phyloP scores from a whole-genome alignment of 192 early-diverging fungal species.

The Coemansia sp. region DNA sequence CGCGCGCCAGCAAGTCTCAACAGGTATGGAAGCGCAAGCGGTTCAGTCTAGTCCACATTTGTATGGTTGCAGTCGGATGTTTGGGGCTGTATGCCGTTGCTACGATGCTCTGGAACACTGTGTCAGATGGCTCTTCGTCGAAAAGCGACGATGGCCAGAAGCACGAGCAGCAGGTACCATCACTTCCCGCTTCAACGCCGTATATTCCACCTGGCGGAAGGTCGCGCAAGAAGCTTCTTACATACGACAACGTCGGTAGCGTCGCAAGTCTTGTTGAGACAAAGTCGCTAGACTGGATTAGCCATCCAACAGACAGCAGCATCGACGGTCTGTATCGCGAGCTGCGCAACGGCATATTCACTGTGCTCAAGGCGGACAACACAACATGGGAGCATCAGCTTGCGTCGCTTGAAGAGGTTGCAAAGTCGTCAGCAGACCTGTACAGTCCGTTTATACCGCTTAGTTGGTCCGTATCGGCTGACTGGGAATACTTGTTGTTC shows the following conservation, averaged over 20 bases:
- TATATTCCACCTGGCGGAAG: slow-evolving; percentile 17
- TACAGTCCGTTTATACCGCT: slow-evolving; percentile 44
- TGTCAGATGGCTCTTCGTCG: neutral
- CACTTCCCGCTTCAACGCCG: neutral
- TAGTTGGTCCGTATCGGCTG: slow-evolving; percentile 66
- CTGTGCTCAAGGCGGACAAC: slow-evolving; percentile 31
- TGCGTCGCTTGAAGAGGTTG: slow-evolving; percentile 24
- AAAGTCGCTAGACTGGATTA: slow-evolving; percentile 45
- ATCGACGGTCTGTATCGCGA: slow-evolving; percentile 47
- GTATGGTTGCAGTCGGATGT: slow-evolving; percentile 27
- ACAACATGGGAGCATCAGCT: slow-evolving; percentile 35
- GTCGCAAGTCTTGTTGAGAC: slow-evolving; percentile 26
- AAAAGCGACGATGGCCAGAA: too few species aligned
- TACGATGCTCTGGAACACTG: slow-evolving; percentile 19
- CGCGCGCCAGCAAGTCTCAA: slow-evolving; percentile 20
- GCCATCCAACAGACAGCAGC: slow-evolving; percentile 30
- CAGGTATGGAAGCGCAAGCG: slow-evolving; percentile 39
- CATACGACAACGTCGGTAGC: slow-evolving; percentile 32
- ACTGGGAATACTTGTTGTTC: slow-evolving; percentile 75
- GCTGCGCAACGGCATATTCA: slow-evolving; percentile 13
- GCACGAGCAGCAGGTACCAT: too few species aligned
- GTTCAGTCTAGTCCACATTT: slow-evolving; percentile 33
- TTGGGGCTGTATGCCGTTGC: slow-evolving; percentile 26
- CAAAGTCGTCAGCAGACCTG: slow-evolving; percentile 19
- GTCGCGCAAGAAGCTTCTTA: slow-evolving; percentile 37